These are phyloP conservation scores for Knoxia roxburghii DNA, from an alignment of 257 asterid species.

Conservation along the genomic window DNA sequence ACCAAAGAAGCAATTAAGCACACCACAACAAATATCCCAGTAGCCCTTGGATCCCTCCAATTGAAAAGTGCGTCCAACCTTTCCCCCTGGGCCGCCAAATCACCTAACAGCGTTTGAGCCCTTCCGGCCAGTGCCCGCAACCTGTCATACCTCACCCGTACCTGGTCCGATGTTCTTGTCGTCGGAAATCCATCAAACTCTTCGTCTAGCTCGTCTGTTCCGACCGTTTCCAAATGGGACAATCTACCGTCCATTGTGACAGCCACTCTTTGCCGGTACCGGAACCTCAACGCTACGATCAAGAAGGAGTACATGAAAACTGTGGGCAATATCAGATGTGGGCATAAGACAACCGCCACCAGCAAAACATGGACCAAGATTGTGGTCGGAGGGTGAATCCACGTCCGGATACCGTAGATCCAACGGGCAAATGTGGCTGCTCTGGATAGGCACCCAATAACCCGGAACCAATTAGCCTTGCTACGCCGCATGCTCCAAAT, in stretches of 20 bases:
- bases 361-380: slow-evolving; percentile 55
- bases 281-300: slow-evolving; percentile 42
- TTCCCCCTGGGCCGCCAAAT: slow-evolving; percentile 85
- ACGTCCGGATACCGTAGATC: slow-evolving; percentile 60
- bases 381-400: slow-evolving; percentile 73
- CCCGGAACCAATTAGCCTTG: slow-evolving; percentile 90
- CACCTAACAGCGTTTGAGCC: slow-evolving; percentile 79
- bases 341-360: slow-evolving; percentile 60
- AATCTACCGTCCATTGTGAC: slow-evolving; percentile 58
- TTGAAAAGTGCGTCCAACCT: slow-evolving; percentile 81
- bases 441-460: slow-evolving; percentile 65
- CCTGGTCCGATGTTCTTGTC: slow-evolving; percentile 48
- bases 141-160: slow-evolving; percentile 60
- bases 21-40: slow-evolving; percentile 58
- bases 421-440: slow-evolving; percentile 60
- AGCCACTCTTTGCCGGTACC: slow-evolving; percentile 49
- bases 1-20: slow-evolving; percentile 61
- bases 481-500: slow-evolving; percentile 95
- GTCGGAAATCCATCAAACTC: slow-evolving; percentile 81
- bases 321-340: slow-evolving; percentile 64
- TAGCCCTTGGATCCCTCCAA: slow-evolving; percentile 90
- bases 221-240: slow-evolving; percentile 60
- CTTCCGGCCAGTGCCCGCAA: slow-evolving; percentile 76
- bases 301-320: slow-evolving; percentile 69
- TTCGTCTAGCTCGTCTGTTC: slow-evolving; percentile 73